A percentile compares a stretch with the other conserved stretches of the same genome.
phyloP scores from a whole-genome alignment of 306 rosid species.

The Begonia masoniana region DNA sequence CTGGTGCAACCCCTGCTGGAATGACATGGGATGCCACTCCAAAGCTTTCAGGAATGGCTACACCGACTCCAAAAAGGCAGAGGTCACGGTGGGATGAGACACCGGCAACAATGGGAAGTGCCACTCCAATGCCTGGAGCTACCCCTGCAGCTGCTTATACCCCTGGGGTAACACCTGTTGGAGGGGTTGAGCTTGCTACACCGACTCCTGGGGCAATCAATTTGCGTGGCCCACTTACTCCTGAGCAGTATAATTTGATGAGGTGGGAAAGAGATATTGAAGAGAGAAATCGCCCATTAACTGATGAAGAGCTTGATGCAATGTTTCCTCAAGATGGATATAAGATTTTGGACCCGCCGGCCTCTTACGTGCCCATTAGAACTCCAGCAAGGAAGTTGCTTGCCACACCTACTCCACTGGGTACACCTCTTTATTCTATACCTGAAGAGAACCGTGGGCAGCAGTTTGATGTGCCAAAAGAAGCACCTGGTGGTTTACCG shows the following conservation, averaged over 20 bases:
- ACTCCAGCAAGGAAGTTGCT: slow-evolving; percentile 70
- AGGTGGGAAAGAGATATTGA: slow-evolving; percentile 81
- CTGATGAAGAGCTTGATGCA: slow-evolving; percentile 64
- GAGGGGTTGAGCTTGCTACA: slow-evolving; percentile 55
- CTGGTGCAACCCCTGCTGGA: slow-evolving; percentile 70
- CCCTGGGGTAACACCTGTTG: slow-evolving; percentile 66
- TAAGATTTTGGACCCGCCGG: slow-evolving; percentile 59
- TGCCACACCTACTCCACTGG: slow-evolving; percentile 56
- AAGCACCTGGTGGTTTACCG: slow-evolving; percentile 57
- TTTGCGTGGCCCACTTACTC: slow-evolving; percentile 48
- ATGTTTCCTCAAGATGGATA: slow-evolving; percentile 74
- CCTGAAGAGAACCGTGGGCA: slow-evolving; percentile 79
- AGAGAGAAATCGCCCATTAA: slow-evolving; percentile 61
- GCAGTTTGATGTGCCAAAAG: slow-evolving; percentile 69
- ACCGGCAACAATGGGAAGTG: slow-evolving; percentile 63
- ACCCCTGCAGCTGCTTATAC: slow-evolving; percentile 62
- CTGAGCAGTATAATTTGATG: slow-evolving; percentile 60
- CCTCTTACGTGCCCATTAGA: slow-evolving; percentile 52
- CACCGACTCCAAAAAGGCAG: slow-evolving; percentile 60
- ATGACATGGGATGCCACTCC: slow-evolving; percentile 82
- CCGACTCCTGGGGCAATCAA: slow-evolving; percentile 53
- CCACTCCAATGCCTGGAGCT: slow-evolving; percentile 48
- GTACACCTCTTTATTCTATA: slow-evolving; percentile 53
- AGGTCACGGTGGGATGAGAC: slow-evolving; percentile 80
- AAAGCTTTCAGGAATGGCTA: slow-evolving; percentile 52